Percentiles rank a stretch among this genome's conserved stretches.
phyloP scores from a whole-genome alignment of 257 asterid genomes.

The Ilex asprella region DNA sequence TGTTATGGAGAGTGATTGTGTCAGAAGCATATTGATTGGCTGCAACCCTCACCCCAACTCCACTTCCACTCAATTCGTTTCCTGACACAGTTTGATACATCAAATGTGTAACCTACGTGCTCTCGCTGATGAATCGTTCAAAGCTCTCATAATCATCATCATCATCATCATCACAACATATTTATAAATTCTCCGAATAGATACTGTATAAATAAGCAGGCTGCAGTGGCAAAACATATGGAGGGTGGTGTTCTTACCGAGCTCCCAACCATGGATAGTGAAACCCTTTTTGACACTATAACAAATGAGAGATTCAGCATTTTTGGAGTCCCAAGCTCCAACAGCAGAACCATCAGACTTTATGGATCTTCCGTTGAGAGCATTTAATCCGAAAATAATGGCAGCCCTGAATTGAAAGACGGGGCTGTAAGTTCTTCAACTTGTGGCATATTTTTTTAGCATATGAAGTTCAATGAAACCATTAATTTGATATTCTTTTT shows the following conservation, averaged over 20 bases:
- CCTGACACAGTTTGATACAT: conserved; percentile 21
- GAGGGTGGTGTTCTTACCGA: conserved; percentile 33
- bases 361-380: conserved; percentile 49
- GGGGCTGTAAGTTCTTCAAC: not conserved
- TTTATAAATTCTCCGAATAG: too few relatives aligned
- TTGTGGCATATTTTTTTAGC: not conserved
- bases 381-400: conserved; percentile 62
- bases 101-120: too few relatives aligned
- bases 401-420: conserved; percentile 42
- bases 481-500: conserved; percentile 5
- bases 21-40: conserved; percentile 53
- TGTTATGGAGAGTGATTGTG: conserved; percentile 21
- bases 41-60: conserved; percentile 42
- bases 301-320: conserved; percentile 55
- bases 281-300: conserved; percentile 60
- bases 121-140: too few relatives aligned
- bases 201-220: too few relatives aligned
- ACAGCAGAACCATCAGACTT: conserved; percentile 25
- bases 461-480: not conserved
- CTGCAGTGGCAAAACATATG: too few relatives aligned
- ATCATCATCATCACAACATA: too few relatives aligned
- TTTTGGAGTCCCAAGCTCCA: conserved; percentile 59
- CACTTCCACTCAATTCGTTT: conserved; percentile 65
- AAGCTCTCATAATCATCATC: too few relatives aligned
- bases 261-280: conserved; percentile 68